Base-by-base conservation (phyloP, 2,329 filamentous ascomycete genomes). In the Emmonsiellopsis sp. region DNA sequence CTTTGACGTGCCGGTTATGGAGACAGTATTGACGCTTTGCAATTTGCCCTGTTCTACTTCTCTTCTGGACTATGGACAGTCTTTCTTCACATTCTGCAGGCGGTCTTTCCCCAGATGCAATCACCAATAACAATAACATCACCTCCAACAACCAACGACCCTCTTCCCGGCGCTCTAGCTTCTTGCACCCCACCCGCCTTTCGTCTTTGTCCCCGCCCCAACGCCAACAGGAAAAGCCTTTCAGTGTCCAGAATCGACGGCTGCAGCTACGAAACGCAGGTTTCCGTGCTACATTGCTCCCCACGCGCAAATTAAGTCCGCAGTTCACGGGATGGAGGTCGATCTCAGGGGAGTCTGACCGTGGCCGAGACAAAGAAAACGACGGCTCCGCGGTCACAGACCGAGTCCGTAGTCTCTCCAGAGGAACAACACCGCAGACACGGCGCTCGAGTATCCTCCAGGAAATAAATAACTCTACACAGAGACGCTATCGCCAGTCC, bases 401-500 rank as follows among this genome's bases (percentile, higher is more conserved):
- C 30, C 47, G 7, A 40, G 40, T 13, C 16, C 20, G 16, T 11
- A n/a, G 16, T 34, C 34, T 45, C 34, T 38, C 30, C 32, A 44
- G 20, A 16, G 42, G 31, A 8, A 45, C 35, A n/a, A 50, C 43
- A 7, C 58, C 57, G 26, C 51, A 55, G 15, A 58, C 55, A 26
- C 59, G 59, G 40, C 58, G 57, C 15, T 57, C 60, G 31, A 66
- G 62, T 34, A 63, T 68, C 15, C 40, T 69, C 41, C 62, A 63
- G 51, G 66, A 68, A 49, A 60, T 67, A 13, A 61, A 61, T 34
- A 65, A 64, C 52, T 67, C 64, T 20, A 60, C 61, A 13, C 57
- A 59, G 38, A 57, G 61, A 20, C 59, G 58, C 16, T 57, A 57
- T 41, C 38, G 42, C 15, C 58, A 55, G 40, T 55, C 57, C 30